A percentile compares a stretch with the other conserved stretches of the same genome.
These are phyloP conservation scores for Clarireedia monteithiana DNA, from an alignment of 2,329 filamentous ascomycete genomes.

Conservation along the genomic window DNA sequence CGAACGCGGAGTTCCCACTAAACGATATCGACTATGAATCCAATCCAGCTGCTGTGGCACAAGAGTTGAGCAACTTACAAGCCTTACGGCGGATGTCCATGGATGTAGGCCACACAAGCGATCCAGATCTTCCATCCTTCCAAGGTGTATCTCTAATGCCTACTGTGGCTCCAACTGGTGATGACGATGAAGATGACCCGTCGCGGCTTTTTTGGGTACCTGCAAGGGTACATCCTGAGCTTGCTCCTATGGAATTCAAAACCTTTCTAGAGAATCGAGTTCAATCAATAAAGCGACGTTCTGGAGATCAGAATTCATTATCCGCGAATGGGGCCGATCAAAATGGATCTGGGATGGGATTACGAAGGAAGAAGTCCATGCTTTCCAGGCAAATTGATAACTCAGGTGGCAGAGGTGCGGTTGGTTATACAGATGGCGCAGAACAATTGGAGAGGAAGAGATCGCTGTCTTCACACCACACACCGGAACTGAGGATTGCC, in stretches of 20 bases:
- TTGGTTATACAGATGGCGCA: slow-evolving; percentile 74
- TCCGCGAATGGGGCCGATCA: slow-evolving; percentile 46
- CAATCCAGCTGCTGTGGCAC: slow-evolving; percentile 60
- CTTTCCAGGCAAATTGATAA: slow-evolving; percentile 85
- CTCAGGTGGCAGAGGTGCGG: slow-evolving; percentile 46
- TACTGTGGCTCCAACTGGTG: slow-evolving; percentile 60
- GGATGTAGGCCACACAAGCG: slow-evolving; percentile 57
- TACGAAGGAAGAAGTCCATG: slow-evolving; percentile 91
- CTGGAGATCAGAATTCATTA: slow-evolving; percentile 61
- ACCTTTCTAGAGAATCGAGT: slow-evolving; percentile 91
- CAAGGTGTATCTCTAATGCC: slow-evolving; percentile 57
- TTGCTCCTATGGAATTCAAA: slow-evolving; percentile 94
- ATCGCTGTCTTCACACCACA: slow-evolving; percentile 44
- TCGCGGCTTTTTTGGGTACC: slow-evolving; percentile 93
- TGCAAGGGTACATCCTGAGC: slow-evolving; percentile 84
- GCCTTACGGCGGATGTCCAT: slow-evolving; percentile 71
- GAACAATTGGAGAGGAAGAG: slow-evolving; percentile 69
- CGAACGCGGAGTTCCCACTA: slow-evolving; percentile 55
- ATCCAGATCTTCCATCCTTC: slow-evolving; percentile 71
- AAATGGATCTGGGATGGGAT: slow-evolving; percentile 47
- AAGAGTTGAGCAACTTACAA: slow-evolving; percentile 67
- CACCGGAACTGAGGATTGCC: slow-evolving; percentile 51
- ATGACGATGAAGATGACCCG: slow-evolving; percentile 79
- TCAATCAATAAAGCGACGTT: slow-evolving; percentile 78
- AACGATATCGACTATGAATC: slow-evolving; percentile 70